These are phyloP conservation scores for Hysterangium stoloniferum DNA, from an alignment of 768 basidiomycete genomes.

Conservation along the genomic window DNA sequence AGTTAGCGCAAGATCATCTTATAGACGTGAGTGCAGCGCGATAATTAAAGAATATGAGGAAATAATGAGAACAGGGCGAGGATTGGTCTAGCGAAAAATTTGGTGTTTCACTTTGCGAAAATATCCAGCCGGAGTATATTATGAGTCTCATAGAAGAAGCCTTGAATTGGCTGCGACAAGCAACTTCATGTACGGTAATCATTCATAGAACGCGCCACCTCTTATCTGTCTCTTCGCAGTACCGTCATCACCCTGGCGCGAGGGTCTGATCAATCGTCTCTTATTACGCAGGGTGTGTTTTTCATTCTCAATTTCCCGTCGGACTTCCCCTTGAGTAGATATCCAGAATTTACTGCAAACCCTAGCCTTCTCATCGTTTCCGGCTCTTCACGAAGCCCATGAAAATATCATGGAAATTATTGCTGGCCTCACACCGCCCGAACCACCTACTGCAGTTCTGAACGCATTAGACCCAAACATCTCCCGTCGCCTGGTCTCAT, in stretches of 20 bases:
- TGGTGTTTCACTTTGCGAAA: conserved; percentile 68
- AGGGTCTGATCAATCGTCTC: conserved; percentile 45
- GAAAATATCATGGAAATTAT: conserved; percentile 1
- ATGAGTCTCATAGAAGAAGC: conserved; percentile 53
- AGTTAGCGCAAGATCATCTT: conserved; percentile 66
- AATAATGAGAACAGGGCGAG: conserved; percentile 48
- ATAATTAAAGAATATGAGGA: conserved; percentile 12
- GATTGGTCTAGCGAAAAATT: conserved; percentile 90
- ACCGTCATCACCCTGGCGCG: conserved; percentile 33
- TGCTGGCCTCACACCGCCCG: conserved; percentile 24
- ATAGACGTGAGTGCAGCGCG: conserved; percentile 57
- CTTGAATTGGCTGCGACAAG: conserved; percentile 44
- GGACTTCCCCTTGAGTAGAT: neutral
- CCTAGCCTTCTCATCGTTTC: neutral
- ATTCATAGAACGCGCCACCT: neutral
- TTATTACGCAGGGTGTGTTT: conserved; percentile 47
- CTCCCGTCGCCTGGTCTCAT: conserved; percentile 56
- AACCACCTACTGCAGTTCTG: conserved; percentile 40
- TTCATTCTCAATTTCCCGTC: neutral
- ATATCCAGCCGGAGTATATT: conserved; percentile 45
- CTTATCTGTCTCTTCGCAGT: conserved; percentile 23
- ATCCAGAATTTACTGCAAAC: neutral
- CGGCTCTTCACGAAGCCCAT: neutral
- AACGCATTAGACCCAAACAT: conserved; percentile 59
- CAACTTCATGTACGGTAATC: conserved; percentile 3